These are phyloP conservation scores for Euptelea pleiosperma DNA, from an alignment of 164 flowering plant species.

Conservation along the genomic window DNA sequence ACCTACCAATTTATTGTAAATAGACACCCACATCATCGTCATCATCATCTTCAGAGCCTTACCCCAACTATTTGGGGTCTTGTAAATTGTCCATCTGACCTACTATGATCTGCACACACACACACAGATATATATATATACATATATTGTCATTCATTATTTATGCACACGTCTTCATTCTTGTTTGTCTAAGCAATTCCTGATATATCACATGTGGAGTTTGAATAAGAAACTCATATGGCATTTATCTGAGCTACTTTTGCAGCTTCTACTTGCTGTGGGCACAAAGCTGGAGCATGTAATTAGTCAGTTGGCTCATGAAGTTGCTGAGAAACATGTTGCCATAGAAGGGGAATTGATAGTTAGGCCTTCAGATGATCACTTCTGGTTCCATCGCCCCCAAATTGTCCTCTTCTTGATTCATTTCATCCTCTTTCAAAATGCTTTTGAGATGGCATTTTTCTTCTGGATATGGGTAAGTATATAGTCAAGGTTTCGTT, in stretches of 20 bases:
- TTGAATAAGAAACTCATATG: background rate
- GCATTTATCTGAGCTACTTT: background rate
- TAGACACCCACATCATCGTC: too few species aligned
- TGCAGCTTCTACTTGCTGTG: constrained; percentile 75
- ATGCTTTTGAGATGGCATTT: constrained; percentile 77
- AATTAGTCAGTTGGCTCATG: constrained; percentile 56
- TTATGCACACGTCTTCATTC: too few species aligned
- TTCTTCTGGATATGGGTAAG: constrained; percentile 89
- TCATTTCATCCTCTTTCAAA: constrained; percentile 77
- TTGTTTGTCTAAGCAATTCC: too few species aligned
- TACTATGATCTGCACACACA: too few species aligned
- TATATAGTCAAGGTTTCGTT: background rate
- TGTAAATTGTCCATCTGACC: too few species aligned
- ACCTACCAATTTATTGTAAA: too few species aligned
- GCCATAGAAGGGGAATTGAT: constrained; percentile 37
- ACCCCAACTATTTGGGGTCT: too few species aligned
- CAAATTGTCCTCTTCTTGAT: constrained; percentile 60
- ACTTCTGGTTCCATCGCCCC: constrained; percentile 78
- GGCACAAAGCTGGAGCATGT: constrained; percentile 87
- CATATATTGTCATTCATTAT: too few species aligned
- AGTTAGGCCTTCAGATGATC: constrained; percentile 69
- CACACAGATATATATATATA: too few species aligned
- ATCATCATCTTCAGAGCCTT: too few species aligned
- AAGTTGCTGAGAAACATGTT: constrained; percentile 34
- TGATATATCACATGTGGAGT: too few species aligned